These are phyloP conservation scores for Hibiscus mutabilis DNA, from an alignment of 345 rosid genomes.

Conservation along the genomic window DNA sequence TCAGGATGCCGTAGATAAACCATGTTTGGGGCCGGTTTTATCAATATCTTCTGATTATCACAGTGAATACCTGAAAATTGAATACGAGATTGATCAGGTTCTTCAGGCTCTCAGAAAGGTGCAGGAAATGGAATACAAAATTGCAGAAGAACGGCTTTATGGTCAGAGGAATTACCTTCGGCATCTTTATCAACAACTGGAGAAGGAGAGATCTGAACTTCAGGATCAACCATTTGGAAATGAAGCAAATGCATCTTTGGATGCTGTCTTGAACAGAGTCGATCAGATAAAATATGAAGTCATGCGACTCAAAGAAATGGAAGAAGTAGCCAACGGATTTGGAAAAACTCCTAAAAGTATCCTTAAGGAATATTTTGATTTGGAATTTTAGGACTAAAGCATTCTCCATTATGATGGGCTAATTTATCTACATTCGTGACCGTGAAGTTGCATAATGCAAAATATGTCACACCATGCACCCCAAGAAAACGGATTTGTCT, in stretches of 20 bases:
- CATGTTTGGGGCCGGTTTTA: constrained; percentile 13
- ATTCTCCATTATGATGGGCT: background rate
- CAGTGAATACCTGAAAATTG: constrained; percentile 48
- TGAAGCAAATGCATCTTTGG: constrained; percentile 25
- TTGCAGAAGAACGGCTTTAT: constrained; percentile 54
- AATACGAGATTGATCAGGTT: constrained; percentile 50
- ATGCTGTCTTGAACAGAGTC: constrained; percentile 34
- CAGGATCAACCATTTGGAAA: constrained; percentile 20
- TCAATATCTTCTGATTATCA: constrained; percentile 33
- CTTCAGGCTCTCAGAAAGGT: constrained; percentile 48
- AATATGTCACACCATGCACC: background rate
- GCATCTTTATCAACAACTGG: constrained; percentile 54
- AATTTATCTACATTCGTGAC: background rate
- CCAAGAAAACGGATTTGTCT: background rate
- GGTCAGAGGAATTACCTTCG: constrained; percentile 51
- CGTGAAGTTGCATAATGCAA: background rate
- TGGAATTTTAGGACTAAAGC: constrained; percentile 30
- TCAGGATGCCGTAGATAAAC: constrained; percentile 24
- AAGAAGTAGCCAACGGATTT: constrained; percentile 63
- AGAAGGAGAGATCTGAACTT: constrained; percentile 51
- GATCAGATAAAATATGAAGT: constrained; percentile 55
- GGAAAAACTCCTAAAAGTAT: constrained; percentile 50
- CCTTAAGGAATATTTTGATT: constrained; percentile 46
- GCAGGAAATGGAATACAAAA: constrained; percentile 54
- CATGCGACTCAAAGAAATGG: constrained; percentile 55